Evolutionary conservation across 2,329 filamentous ascomycete species (phyloP).

Genomic region (Fusarium oligoseptatum): DNA sequence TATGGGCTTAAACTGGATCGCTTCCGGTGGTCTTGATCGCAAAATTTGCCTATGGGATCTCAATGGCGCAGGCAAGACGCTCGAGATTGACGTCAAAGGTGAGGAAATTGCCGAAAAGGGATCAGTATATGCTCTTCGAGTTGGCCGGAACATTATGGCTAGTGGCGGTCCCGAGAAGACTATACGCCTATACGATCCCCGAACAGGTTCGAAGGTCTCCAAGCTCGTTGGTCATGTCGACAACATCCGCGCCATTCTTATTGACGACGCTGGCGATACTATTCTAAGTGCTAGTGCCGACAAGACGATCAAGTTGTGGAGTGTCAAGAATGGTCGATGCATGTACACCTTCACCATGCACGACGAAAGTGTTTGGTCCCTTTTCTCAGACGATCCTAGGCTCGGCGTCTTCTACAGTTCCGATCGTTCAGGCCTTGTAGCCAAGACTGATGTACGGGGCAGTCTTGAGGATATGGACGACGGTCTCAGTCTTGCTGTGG

Average conservation of each 20-base stretch:
- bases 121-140: conserved; percentile 91
- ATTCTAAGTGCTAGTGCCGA: conserved; percentile 96
- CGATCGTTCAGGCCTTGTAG: conserved; percentile 92
- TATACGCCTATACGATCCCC: conserved; percentile 91
- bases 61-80: conserved; percentile 84
- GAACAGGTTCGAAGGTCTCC: conserved; percentile 89
- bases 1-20: conserved; percentile 83
- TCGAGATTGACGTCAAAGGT: conserved; percentile 87
- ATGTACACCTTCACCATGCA: conserved; percentile 99
- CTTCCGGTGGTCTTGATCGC: conserved; percentile 92
- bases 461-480: conserved; percentile 80
- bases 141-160: conserved; percentile 83
- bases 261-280: conserved; percentile 89
- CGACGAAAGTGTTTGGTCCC: conserved; percentile 96
- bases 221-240: conserved; percentile 98
- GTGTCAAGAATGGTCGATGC: conserved; percentile 91
- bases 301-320: conserved; percentile 98
- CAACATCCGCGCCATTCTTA: conserved; percentile 90
- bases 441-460: conserved; percentile 90
- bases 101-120: conserved; percentile 91
- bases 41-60: conserved; percentile 96
- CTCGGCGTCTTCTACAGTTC: conserved; percentile 94
- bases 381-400: conserved; percentile 89
- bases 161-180: conserved; percentile 95
- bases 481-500: conserved; percentile 89